Conservation (phyloP, 345 rosid species). For the Noccaea caerulescens region DNA sequence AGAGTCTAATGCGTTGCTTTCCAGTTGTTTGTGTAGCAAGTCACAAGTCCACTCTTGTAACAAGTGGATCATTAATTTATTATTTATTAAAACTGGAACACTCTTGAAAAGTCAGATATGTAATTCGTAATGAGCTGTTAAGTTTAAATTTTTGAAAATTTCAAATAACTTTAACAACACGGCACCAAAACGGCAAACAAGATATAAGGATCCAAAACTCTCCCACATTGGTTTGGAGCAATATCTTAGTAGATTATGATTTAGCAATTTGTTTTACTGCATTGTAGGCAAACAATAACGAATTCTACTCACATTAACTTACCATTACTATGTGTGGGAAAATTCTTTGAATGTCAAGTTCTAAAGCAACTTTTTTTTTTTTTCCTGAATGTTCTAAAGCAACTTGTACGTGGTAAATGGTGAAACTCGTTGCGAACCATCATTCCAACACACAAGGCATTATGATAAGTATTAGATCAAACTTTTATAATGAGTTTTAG, state of each 20-base stretch:
- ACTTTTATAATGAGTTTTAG: neutral
- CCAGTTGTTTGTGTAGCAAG: constrained; percentile 40
- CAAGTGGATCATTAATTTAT: constrained; percentile 19
- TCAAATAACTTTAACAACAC: neutral
- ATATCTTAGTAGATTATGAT: neutral
- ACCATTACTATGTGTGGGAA: neutral
- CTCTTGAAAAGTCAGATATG: neutral
- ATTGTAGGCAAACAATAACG: neutral
- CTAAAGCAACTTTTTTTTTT: neutral
- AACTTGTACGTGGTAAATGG: neutral
- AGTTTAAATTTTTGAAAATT: neutral
- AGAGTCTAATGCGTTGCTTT: constrained; percentile 32
- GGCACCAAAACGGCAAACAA: neutral
- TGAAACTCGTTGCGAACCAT: neutral
- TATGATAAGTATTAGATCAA: neutral
- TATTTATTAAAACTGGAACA: neutral
- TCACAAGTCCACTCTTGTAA: constrained; percentile 35
- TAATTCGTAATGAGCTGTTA: neutral
- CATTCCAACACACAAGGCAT: neutral
- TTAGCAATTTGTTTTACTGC: neutral
- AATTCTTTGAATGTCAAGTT: neutral
- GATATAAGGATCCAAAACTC: neutral
- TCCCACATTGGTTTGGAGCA: neutral
- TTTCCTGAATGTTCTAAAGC: too few species aligned
- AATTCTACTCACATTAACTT: neutral